These are phyloP conservation scores for Apium graveolens DNA, from an alignment of 129 eudicot genomes.

Conservation along the genomic window DNA sequence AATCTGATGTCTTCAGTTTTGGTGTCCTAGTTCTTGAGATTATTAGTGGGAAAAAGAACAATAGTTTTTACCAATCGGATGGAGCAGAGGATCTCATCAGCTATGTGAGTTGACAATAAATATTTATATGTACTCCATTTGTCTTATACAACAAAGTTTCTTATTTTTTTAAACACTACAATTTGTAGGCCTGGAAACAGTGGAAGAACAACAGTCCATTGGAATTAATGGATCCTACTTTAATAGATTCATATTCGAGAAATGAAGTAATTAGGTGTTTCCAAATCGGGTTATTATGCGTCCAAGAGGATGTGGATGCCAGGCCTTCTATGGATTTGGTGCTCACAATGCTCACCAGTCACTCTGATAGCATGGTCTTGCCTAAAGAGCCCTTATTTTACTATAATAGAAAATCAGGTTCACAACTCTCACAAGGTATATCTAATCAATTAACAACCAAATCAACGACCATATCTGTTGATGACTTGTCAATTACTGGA, in stretches of 20 bases:
- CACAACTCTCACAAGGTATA: background rate
- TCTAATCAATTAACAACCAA: background rate
- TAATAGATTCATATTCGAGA: background rate
- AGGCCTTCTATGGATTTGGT: background rate
- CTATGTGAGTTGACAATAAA: constrained; percentile 1
- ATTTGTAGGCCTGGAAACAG: constrained; percentile 18
- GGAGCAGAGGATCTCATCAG: background rate
- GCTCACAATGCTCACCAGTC: background rate
- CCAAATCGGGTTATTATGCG: constrained; percentile 11
- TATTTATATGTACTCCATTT: background rate
- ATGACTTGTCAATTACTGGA: background rate
- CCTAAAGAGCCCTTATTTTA: background rate
- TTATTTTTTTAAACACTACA: background rate
- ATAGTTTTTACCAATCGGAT: background rate
- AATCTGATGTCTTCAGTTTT: constrained; percentile 19
- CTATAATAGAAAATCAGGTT: background rate
- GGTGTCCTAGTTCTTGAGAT: constrained; percentile 16
- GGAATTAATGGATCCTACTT: constrained; percentile 17
- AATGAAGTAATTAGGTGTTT: constrained; percentile 9
- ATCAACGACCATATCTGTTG: background rate
- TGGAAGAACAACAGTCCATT: constrained; percentile 16
- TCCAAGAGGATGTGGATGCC: background rate
- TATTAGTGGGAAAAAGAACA: constrained; percentile 13
- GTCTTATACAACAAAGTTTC: background rate
- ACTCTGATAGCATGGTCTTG: background rate